Evolutionary conservation across 2,329 filamentous ascomycete genomes (phyloP), one percentile per base, ranked within the genome.

Genomic region (Dactylellina leptospora): DNA sequence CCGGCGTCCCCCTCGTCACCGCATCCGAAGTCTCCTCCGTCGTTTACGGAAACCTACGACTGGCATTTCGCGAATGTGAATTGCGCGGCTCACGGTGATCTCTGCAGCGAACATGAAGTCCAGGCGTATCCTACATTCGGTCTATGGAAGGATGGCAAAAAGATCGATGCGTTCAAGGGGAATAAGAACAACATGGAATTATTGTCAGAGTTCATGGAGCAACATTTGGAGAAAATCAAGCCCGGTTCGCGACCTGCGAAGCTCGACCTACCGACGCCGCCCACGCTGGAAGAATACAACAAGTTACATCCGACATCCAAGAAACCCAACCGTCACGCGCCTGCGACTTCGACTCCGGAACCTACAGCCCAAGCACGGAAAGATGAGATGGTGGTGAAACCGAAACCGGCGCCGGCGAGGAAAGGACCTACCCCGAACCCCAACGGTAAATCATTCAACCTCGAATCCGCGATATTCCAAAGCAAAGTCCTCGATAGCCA

Each of bases 61-160:
- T 93, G 96, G 80, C 88, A 90, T 76, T 97, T 99, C 78, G 93
- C 85, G 27, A 87, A 85, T 66, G 81, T 99, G 74, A 92, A 99
- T 81, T 99, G 95, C 80, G 82, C 92, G 56, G 91, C 91, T 27
- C 91, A 88, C 78, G 90, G 86, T 68, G 91, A 96, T 78, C 83
- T 91, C 11, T 99, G 95, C 81, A 79, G 81, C 53, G 84, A 87
- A 25, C 84, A 92, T 74, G 82, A 86, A 1, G 85, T 97, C 59
- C 78, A 79, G 51, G 86, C 85, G 16, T 97, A 87, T 78, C 95
- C 95, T 0, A 90, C 88, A 0, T 90, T 96, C 45, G 82, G 87
- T 20, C 82, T 97, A 9, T 97, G 88, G 82, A 89, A 95, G 79
- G 85, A 96, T 79, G 92, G 92, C 62, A 84, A 89, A 76, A 81